Base-by-base conservation (phyloP, 352 stramenopile genomes). In the Globisporangium radiosum region DNA sequence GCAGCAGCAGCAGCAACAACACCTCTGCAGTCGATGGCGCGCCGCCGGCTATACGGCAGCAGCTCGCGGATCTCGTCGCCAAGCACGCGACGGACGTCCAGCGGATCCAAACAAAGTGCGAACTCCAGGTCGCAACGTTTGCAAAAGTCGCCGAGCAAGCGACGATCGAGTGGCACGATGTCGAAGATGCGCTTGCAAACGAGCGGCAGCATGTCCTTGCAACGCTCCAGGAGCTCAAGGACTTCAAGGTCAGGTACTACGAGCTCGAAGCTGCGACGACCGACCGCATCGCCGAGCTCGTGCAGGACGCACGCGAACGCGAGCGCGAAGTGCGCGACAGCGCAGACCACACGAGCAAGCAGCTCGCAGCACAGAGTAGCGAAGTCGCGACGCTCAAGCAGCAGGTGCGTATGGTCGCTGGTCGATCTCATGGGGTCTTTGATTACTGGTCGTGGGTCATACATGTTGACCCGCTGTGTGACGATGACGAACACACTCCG, bases 171-270 rank as follows among this genome's bases (percentile, higher is more conserved):
- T 91, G 81, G 81, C 76, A 91, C 59, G 78, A 88, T 14, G 69
- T 88, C 51, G 79, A 89, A 61, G 69, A 76, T 17, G 69, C 82
- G 54, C 61, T 91, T 1, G 70, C 68, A 19, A 66, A 58, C 2
- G 78, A 89, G 65, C 84, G 87, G 59, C 73, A 71, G 1, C 71
- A 85, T 56, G 74, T 85, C 47, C 60, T 90, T 4, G 56, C 63
- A 19, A 72, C 67, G 8, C 61, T 88, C 40, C 75, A 78, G 54
- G 81, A 90, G 47, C 69, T 90, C n/a, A 88, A 85, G 60, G 76
- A 88, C 43, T 84, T 88, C 57, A 90, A 90, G 53, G 25, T 84
- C 52, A 73, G 77, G 6, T 87, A 71, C 65, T 88, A 86, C 45
- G 64, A 86, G 38, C 65, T 88, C 25, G 81, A 90, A 39, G 64